Percentiles rank a stretch among this genome's conserved stretches.
Conservation (phyloP, 805 yeast species). For the Starmera amethionina region DNA sequence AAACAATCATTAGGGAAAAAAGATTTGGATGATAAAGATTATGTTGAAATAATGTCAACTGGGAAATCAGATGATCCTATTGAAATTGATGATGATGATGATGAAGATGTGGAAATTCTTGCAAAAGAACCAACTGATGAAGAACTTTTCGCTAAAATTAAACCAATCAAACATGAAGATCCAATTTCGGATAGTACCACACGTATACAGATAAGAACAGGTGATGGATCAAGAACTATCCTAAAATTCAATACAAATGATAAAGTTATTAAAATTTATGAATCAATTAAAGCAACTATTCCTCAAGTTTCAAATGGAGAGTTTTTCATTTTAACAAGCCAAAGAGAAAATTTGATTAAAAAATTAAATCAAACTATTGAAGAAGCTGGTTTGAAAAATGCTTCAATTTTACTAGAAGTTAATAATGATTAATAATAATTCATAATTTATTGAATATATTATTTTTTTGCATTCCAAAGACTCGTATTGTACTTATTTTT, state of each 20-base stretch:
- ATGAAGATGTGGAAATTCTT: constrained; percentile 3
- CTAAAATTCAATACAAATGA: constrained; percentile 57
- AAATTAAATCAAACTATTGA: constrained; percentile 48
- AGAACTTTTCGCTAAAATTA: constrained; percentile 40
- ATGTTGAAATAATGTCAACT: constrained; percentile 8
- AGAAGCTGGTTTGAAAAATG: constrained; percentile 74
- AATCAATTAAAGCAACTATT: constrained; percentile 53
- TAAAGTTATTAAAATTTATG: constrained; percentile 49
- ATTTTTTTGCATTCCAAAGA: too few species aligned
- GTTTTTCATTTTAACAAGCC: constrained; percentile 46
- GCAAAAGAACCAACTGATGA: constrained; percentile 21
- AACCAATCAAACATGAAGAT: constrained; percentile 46
- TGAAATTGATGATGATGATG: constrained; percentile 15
- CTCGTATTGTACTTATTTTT: too few species aligned
- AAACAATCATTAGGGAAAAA: constrained; percentile 41
- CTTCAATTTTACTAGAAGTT: constrained; percentile 63
- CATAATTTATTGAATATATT: too few species aligned
- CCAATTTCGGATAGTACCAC: constrained; percentile 45
- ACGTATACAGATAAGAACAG: constrained; percentile 79
- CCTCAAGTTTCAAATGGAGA: constrained; percentile 28
- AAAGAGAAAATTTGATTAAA: constrained; percentile 47
- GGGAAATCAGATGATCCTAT: constrained; percentile 13
- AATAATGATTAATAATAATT: constrained; percentile 1
- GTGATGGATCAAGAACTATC: constrained; percentile 76
- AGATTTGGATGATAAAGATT: constrained; percentile 15